phyloP scores from a whole-genome alignment of 371 early-diverging fungal genomes.

The Polyrhizophydium stewartii region DNA sequence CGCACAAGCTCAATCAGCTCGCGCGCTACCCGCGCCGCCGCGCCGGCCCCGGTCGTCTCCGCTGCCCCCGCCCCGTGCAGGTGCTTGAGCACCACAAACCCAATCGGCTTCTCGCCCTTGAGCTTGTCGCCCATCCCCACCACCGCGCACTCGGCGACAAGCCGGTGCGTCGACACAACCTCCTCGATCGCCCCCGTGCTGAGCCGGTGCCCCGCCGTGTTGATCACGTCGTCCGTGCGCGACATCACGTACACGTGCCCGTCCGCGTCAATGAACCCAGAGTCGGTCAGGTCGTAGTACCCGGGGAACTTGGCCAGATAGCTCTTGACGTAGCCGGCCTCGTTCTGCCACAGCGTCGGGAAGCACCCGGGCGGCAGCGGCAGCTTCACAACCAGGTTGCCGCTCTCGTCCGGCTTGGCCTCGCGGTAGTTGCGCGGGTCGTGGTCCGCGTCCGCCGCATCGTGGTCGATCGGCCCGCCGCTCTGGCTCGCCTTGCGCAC shows the following conservation, averaged over 20 bases:
- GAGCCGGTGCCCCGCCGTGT: conserved; percentile 90
- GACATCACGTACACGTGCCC: conserved; percentile 77
- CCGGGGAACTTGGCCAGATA: conserved; percentile 79
- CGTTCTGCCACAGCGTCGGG: conserved; percentile 69
- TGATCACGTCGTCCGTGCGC: conserved; percentile 91
- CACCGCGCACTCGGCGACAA: conserved; percentile 71
- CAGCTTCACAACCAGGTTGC: conserved; percentile 72
- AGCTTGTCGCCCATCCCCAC: conserved; percentile 46
- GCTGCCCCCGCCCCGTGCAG: background rate
- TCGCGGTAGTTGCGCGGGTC: conserved; percentile 50
- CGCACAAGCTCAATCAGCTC: conserved; percentile 7
- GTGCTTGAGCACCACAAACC: conserved; percentile 8
- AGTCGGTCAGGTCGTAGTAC: conserved; percentile 84
- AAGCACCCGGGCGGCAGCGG: conserved; percentile 79
- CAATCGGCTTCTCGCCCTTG: conserved; percentile 47
- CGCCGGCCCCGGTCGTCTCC: background rate
- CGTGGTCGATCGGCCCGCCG: conserved; percentile 80
- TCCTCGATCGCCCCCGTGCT: conserved; percentile 91
- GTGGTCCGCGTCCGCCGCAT: conserved; percentile 19
- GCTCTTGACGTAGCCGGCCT: conserved; percentile 62
- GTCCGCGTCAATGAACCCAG: conserved; percentile 70
- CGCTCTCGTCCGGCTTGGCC: conserved; percentile 51
- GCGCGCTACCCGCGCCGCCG: background rate
- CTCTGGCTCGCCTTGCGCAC: conserved; percentile 50
- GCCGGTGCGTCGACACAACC: conserved; percentile 61